A percentile compares a stretch with the other conserved stretches of the same genome.
These are phyloP conservation scores for Oropetium thomaeum DNA, from an alignment of 176 grass and related monocot genomes.

Conservation along the genomic window DNA sequence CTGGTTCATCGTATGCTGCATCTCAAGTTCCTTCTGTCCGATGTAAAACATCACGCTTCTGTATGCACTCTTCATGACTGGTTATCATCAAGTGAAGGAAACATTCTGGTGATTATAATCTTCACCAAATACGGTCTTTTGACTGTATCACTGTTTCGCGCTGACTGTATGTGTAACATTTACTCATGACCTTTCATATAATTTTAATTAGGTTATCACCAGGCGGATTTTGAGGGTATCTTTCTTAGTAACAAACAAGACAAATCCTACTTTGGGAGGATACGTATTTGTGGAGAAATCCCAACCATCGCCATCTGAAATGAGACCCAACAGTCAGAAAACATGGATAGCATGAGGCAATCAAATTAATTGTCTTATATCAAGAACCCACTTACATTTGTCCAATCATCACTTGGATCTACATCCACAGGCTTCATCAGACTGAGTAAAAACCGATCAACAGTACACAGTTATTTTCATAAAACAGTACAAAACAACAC, in stretches of 20 bases:
- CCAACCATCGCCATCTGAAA: conserved; percentile 87
- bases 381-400: conserved; percentile 61
- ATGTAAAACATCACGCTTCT: conserved; percentile 86
- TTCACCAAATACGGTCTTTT: conserved; percentile 36
- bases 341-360: conserved; percentile 25
- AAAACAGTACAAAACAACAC: not conserved
- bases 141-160: not conserved
- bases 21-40: conserved; percentile 88
- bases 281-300: conserved; percentile 87
- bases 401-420: conserved; percentile 86
- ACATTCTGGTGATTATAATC: conserved; percentile 21
- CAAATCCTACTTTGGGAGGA: conserved; percentile 30
- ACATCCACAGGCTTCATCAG: conserved; percentile 69
- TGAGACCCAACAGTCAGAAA: conserved; percentile 30
- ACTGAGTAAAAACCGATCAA: conserved; percentile 45
- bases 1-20: conserved; percentile 89
- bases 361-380: conserved; percentile 22
- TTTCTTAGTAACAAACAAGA: too few species aligned
- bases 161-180: not conserved
- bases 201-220: not conserved
- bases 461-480: conserved; percentile 13
- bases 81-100: conserved; percentile 32
- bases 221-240: too few species aligned
- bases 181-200: not conserved
- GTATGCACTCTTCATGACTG: conserved; percentile 86